Conservation (phyloP, 2,329 filamentous ascomycete genomes). For the Cladophialophora yegresii region DNA sequence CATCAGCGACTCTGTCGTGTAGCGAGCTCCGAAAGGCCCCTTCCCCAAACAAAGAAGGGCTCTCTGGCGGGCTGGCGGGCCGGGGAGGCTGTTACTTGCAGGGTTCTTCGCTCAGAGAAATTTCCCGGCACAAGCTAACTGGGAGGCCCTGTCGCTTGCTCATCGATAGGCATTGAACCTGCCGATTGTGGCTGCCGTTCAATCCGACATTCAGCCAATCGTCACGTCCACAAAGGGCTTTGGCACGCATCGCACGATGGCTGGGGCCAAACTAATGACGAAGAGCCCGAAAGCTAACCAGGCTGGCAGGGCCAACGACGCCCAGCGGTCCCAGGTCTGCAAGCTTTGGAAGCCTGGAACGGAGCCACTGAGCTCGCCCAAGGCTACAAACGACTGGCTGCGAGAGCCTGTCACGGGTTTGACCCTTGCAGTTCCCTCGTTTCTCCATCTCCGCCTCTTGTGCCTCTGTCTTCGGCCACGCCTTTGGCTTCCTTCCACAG, state of each 20-base stretch:
- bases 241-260: conserved; percentile 1
- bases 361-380: conserved; percentile 5
- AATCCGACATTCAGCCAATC: conserved; percentile 15
- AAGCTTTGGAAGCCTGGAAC: conserved; percentile 12
- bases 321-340: conserved; percentile 4
- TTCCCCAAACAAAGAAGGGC: neutral
- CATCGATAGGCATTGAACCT: conserved; percentile 11
- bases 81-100: neutral
- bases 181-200: conserved; percentile 1
- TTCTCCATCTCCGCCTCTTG: conserved; percentile 11
- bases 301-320: conserved; percentile 4
- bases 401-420: neutral
- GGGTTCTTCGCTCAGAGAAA: neutral
- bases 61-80: neutral
- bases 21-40: neutral
- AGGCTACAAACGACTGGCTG: conserved; percentile 16
- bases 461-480: conserved; percentile 7
- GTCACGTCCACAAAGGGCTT: neutral
- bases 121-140: conserved; percentile 1
- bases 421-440: conserved; percentile 1
- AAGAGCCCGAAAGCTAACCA: neutral
- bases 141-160: conserved; percentile 4
- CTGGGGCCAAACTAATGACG: neutral
- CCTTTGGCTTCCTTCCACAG: conserved; percentile 3
- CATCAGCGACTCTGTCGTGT: conserved; percentile 1